Base-by-base conservation (phyloP, 192 early-diverging fungal genomes). In the Jimgerdemannia lactiflua region DNA sequence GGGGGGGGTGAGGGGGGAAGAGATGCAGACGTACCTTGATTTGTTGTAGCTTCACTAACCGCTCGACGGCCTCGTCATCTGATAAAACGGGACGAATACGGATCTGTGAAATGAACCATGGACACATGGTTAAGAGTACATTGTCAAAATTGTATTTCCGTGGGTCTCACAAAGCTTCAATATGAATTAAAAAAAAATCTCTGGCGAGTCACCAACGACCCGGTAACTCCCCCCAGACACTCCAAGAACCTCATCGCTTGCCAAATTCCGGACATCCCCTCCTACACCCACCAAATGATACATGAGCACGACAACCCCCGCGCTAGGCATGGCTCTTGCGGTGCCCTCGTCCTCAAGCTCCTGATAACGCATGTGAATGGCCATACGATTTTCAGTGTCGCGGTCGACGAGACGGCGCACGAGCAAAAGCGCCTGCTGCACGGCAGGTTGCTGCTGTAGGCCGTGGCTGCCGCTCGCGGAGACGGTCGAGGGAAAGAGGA, bases 311-410 rank as follows among this genome's bases (percentile, higher is more conserved):
- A 83, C 79, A 14, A 83, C 67, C 14, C 78, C 81, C 19, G 81
- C 81, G 72, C 81, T 83, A 19, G 81, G 81, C 78, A 83, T 79
- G 19, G 78, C 81, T 64, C 81, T 76, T 20, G 81, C 81, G 4
- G 81, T 83, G 40, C 81, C 81, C 74, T 83, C 81, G 70, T 83
- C 81, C 59, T 83, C 81, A 43, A 83, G 72, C 42, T 83, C 78
- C 40, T 79, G 81, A 41, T 83, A 83, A 39, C 79, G 78, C 77
- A 83, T 79, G 64, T 83, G 81, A 18, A 79, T 78, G 6, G 76
- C 78, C 72, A 77, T 71, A 63, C 73, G 68, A 42, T 67, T 67
- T 59, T 83, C 78, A 4, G 72, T 59, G 43, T 79, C 70, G 63
- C 75, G 49, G 18, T 83, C 78, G 0, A 75, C 74, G 20, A 83